Base-by-base conservation (phyloP, 805 yeast species). In the Schwanniomyces polymorphus region DNA sequence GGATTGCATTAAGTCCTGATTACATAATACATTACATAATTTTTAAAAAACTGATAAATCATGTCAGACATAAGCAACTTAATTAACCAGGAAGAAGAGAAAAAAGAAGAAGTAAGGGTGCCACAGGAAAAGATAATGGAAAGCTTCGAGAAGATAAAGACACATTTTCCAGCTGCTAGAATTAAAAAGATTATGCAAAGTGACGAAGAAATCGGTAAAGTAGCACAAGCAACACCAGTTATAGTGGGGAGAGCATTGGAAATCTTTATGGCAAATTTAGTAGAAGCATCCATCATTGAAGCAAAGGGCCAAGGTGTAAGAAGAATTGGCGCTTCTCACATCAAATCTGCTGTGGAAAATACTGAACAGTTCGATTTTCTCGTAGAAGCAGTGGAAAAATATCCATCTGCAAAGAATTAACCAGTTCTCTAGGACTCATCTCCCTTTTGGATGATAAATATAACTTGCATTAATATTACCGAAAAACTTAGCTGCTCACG, bases 211-310 rank as follows among this genome's bases (percentile, higher is more conserved):
- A 91, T 94, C 39, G 99, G 99, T 2, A 94, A 94, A 63, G 98
- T 94, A 5, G 97, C 99, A 3, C 97, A 91, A 62, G 97, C 97
- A 1, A 95, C 99, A 2, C 99, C 99, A 0, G 87, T 92, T n/a
- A 92, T 92, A 14, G 97, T 94, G 7, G 97, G 98, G 7, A 80
- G 97, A 52, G 97, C 99, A 0, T 74, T 94, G 44, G 98, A 94
- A 69, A 79, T 90, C 50, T 94, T 94, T 64, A 82, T 94, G 79
- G 89, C 96, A 43, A 82, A 94, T 45, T 75, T 94, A 46, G 96
- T 94, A 42, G 91, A 88, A 57, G 90, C 88, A 41, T 79, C 96
- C 17, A 84, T 89, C 43, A 77, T 80, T 35, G 89, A 87, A 52
- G 96, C 97, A 5, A 80, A 84, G 45, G 74, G 74, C 41, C 78